Evolutionary conservation across 805 yeast genomes (phyloP), one percentile per base, ranked within the genome.

Genomic region (Kluyveromyces siamensis): DNA sequence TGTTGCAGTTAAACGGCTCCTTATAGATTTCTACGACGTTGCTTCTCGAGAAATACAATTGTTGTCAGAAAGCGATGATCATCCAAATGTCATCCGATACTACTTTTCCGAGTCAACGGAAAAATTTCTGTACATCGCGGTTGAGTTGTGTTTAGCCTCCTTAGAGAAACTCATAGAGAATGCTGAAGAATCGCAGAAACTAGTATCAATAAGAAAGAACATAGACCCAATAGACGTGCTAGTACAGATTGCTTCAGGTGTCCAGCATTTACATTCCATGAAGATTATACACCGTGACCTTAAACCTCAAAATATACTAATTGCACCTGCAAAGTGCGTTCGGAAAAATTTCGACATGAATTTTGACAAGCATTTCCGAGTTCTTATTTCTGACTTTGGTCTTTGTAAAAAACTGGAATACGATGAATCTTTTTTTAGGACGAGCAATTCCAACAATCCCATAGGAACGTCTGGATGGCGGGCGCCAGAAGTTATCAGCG

Each of bases 381-480:
- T 90, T 52, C 68, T 93, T 44, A 90, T 93, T 27, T 89, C 97
- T 1, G 99, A 93, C 66, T 93, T 93, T 70, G 99, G 99, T 0
- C 75, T 93, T 8, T 93, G 99, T 63, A 90, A 91, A 62, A 86
- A 85, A 60, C 70, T 93, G 46, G 99, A 93, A 52, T 79, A 82
- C 14, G 98, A 89, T 57, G 96, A 93, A 65, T 85, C 96, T 1
- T 87, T 96, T 1, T 91, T 91, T 65, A 76, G 91, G 52, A 96
- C 96, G 0, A 91, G 96, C 0, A 50, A 54, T 14, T 83, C 93
- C 0, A 89, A 87, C 35, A 83, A 88, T 58, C 95, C 95, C 17
- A 96, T 97, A 0, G 99, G 99, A 1, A 93, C 99, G 0, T 79
- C 93, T 3, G 99, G 99, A 2, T 93, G 99, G 99, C 77, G 97